Evolutionary conservation across 768 basidiomycete species (phyloP).

Genomic region (Leccinum barrowsii): DNA sequence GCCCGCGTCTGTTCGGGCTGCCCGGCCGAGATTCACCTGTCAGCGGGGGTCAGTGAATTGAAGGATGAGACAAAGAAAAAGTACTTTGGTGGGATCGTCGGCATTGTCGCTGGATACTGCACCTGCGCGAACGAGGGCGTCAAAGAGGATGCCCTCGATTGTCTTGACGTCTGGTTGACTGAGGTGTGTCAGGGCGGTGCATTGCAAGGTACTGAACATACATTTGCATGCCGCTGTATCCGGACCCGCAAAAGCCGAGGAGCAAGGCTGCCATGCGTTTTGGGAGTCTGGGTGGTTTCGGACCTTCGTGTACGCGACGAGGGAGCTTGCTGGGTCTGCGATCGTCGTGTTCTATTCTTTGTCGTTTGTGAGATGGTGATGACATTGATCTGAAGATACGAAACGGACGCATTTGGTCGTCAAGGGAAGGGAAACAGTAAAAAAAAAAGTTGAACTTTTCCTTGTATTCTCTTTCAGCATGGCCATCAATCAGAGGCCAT

Average conservation of each 20-base stretch:
- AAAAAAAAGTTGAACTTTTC: background rate
- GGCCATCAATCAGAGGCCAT: slow-evolving; percentile 43
- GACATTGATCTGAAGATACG: background rate
- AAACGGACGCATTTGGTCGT: background rate
- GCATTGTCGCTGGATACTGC: slow-evolving; percentile 96
- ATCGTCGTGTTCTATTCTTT: slow-evolving; percentile 8
- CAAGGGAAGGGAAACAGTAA: background rate
- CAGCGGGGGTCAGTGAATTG: background rate
- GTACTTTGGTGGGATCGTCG: slow-evolving; percentile 82
- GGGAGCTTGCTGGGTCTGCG: background rate
- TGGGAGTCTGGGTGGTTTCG: slow-evolving; percentile 60
- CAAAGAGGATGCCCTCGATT: slow-evolving; percentile 88
- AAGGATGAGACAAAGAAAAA: background rate
- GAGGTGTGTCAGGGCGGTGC: background rate
- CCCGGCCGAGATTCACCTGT: slow-evolving; percentile 80
- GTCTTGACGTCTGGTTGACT: slow-evolving; percentile 75
- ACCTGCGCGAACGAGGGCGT: slow-evolving; percentile 83
- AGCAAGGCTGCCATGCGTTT: slow-evolving; percentile 84
- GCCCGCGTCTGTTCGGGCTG: slow-evolving; percentile 94
- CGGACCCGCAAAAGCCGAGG: slow-evolving; percentile 89
- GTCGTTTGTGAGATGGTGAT: slow-evolving; percentile 9
- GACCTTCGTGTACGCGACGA: background rate
- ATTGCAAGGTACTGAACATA: slow-evolving; percentile 39
- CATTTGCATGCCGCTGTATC: slow-evolving; percentile 96
- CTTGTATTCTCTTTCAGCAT: background rate